Base-by-base conservation (phyloP, 2,329 filamentous ascomycete species). In the Rasamsonia emersonii region DNA sequence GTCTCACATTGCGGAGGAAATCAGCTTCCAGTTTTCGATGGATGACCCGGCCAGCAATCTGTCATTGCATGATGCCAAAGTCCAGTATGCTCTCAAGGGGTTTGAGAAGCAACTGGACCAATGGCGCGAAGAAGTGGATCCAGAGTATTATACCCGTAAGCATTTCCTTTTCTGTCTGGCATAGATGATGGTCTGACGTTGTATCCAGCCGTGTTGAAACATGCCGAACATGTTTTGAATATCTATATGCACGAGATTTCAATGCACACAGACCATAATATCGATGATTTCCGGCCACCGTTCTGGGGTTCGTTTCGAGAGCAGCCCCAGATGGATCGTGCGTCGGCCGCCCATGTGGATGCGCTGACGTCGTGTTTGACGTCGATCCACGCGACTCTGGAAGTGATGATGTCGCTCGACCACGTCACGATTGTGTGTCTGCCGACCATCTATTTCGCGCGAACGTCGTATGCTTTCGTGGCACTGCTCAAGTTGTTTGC, bases 171-270 rank as follows among this genome's bases (percentile, higher is more conserved):
- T 19, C 28, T 9, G 8, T 15, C 18, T 6, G 11, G 9, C 10
- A 19, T 24, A 35, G 11, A 21, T 28, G 18, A 23, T 29, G 28
- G 15, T 14, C 18, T 16, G 14, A 9, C 5, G 8, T 31, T 24
- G 10, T 4, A 24, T 21, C 6, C 32, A 78, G 78, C 73, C n/a
- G 68, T 74, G 0, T 62, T 86, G 27, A 61, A 64, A 11, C 69
- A 86, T 42, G 72, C 73, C 38, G 77, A 83, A 42, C 65, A 78
- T 41, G 70, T 80, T 2, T 53, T 84, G 20, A 79, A 70, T 39
- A 62, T 88, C 3, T 86, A 82, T 50, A 77, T 86, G 63, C 79
- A 88, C 51, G 83, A 88, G 54, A 74, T 83, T 33, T 77, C 74
- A 3, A 72, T 88, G 41, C 77, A 84, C 41, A 65, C 73, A 6